Percentiles rank a stretch among this genome's conserved stretches.
These are phyloP conservation scores for Elasticomyces elasticus DNA, from an alignment of 495 filamentous ascomycete genomes.

Conservation along the genomic window DNA sequence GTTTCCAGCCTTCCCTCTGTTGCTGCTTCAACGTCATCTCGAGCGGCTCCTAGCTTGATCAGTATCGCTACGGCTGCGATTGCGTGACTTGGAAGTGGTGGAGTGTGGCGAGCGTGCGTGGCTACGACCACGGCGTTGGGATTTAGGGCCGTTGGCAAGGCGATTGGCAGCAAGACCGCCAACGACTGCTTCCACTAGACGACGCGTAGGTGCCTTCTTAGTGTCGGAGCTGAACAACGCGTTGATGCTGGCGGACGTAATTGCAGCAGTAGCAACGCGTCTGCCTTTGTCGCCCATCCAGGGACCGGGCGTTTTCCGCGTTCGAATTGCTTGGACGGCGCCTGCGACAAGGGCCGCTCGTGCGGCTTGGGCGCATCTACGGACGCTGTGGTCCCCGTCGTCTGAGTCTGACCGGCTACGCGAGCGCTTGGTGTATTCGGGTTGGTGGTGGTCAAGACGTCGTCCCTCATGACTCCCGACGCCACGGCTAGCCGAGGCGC, in stretches of 20 bases:
- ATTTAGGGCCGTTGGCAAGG: slow-evolving; percentile 63
- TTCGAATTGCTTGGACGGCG: slow-evolving; percentile 77
- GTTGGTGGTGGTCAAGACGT: too few relatives aligned
- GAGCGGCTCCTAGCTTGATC: slow-evolving; percentile 29
- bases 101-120: slow-evolving; percentile 18
- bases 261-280: slow-evolving; percentile 75
- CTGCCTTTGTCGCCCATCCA: slow-evolving; percentile 82
- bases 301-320: slow-evolving; percentile 71
- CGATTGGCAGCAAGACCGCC: slow-evolving; percentile 77
- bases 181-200: slow-evolving; percentile 65
- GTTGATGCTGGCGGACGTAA: slow-evolving; percentile 75
- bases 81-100: slow-evolving; percentile 13
- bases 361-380: slow-evolving; percentile 72
- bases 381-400: slow-evolving; percentile 40
- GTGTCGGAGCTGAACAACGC: slow-evolving; percentile 60
- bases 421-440: too few relatives aligned
- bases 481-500: too few relatives aligned
- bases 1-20: slow-evolving; percentile 22
- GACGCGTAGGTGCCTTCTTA: slow-evolving; percentile 58
- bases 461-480: too few relatives aligned
- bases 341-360: slow-evolving; percentile 78
- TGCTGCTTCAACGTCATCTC: slow-evolving; percentile 33
- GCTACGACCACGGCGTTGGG: slow-evolving; percentile 30
- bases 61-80: slow-evolving; percentile 25
- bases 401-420: slow-evolving; percentile 40